Percentiles rank a stretch among this genome's conserved stretches.
These are phyloP conservation scores for Iberis pinnata DNA, from an alignment of 345 rosid species.

Conservation along the genomic window DNA sequence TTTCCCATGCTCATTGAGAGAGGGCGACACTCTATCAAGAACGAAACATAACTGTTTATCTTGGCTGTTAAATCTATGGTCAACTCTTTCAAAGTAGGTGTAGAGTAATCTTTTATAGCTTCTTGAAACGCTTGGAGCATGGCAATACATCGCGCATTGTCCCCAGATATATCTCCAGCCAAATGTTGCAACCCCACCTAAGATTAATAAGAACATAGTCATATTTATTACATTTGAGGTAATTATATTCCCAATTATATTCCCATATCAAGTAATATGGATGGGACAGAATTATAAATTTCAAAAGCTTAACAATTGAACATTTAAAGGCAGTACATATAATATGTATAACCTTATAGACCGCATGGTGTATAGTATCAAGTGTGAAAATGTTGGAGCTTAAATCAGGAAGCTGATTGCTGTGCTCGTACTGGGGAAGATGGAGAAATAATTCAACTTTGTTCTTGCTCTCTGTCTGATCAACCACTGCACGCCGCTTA, in stretches of 20 bases:
- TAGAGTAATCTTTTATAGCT: conserved; percentile 56
- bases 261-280: too few relatives aligned
- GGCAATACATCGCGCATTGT: conserved; percentile 76
- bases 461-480: conserved; percentile 59
- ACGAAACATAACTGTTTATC: conserved; percentile 60
- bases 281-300: background rate
- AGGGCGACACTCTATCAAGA: conserved; percentile 64
- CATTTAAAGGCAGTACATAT: background rate
- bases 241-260: too few relatives aligned
- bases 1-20: conserved; percentile 92
- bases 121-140: conserved; percentile 75
- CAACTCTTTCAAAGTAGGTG: conserved; percentile 55
- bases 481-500: conserved; percentile 58
- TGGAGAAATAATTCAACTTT: conserved; percentile 74
- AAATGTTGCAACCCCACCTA: conserved; percentile 72
- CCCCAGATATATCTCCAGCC: conserved; percentile 58
- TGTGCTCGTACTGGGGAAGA: conserved; percentile 66
- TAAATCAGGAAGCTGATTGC: conserved; percentile 52
- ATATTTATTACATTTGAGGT: background rate
- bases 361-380: conserved; percentile 62
- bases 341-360: conserved; percentile 48
- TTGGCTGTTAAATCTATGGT: conserved; percentile 54
- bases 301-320: background rate
- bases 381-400: conserved; percentile 53
- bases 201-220: background rate